Evolutionary conservation across 2,329 filamentous ascomycete genomes (phyloP).

Genomic region (Fusarium xylarioides): DNA sequence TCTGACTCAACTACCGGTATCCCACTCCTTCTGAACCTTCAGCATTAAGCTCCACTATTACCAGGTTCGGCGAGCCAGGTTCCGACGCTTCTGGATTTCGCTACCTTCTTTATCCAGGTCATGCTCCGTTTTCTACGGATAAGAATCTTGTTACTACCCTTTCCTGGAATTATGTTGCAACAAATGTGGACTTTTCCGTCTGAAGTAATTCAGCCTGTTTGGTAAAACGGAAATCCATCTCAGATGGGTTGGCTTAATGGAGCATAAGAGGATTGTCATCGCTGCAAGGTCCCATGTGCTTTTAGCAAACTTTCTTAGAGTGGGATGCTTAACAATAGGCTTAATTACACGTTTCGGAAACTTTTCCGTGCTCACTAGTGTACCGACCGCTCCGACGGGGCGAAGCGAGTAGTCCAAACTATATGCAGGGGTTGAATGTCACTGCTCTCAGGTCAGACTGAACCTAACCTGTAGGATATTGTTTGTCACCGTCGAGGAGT

Average conservation of each 20-base stretch:
- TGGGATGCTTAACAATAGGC: not conserved
- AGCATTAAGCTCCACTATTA: not conserved
- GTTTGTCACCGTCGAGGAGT: not conserved
- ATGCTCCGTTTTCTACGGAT: constrained; percentile 8
- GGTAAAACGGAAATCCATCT: not conserved
- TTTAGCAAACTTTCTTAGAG: not conserved
- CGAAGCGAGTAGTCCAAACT: not conserved
- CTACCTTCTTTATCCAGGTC: constrained; percentile 7
- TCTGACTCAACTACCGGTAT: constrained; percentile 3
- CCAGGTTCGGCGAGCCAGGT: not conserved
- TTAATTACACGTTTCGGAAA: not conserved
- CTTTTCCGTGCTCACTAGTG: not conserved
- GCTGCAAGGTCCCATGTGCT: too few relatives aligned
- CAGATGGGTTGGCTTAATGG: not conserved
- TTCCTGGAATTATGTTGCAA: not conserved
- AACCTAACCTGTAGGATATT: not conserved
- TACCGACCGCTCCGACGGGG: not conserved
- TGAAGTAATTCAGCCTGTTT: constrained; percentile 4
- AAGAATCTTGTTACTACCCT: not conserved
- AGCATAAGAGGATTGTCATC: not conserved
- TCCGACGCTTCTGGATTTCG: constrained; percentile 5
- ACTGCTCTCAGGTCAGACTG: not conserved
- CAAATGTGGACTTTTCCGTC: not conserved
- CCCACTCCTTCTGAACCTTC: not conserved
- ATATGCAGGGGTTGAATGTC: not conserved